Base-by-base conservation (phyloP, 352 stramenopile species). In the Globisporangium abappressorium region DNA sequence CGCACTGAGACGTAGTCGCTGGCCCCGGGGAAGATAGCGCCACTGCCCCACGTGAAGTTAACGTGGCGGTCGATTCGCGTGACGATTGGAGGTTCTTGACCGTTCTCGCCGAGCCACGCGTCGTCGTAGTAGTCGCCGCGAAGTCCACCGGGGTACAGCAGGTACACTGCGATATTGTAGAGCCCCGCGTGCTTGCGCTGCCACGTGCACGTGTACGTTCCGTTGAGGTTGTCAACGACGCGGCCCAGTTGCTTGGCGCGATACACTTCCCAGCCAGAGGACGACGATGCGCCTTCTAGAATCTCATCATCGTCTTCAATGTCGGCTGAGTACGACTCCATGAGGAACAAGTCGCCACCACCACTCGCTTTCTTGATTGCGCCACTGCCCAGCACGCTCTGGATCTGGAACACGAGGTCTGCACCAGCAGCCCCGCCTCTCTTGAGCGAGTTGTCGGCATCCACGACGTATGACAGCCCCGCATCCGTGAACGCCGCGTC, bases 1-100 rank as follows among this genome's bases (percentile, higher is more conserved):
- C 85, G 80, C 11, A 89, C 78, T 1, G 78, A 85, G 0, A 83
- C 70, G 70, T 89, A 90, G 51, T 85, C 85, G 2, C 70, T 81
- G 6, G 76, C 73, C 1, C 76, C 80, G 47, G 77, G 66, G 59
- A 91, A 88, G 2, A 84, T 47, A 15, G 81, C 53, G 0, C 82
- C 85, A 26, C 41, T 69, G 15, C 72, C 76, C 85, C 86, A 93
- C 34, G 82, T 92, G 57, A 94, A 93, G 61, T 92, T 95, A 5
- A 93, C 60, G 28, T 85, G 65, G 4, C 73, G 74, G 71, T 93
- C 87, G 46, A 92, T 81, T 2, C 86, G 83, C 8, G 74, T 76
- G 28, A 83, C 61, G 2, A 82, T 56, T 7, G 72, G 65, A 5
- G 51, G 24, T 22, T 26, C 28, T n/a, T 14, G 51, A 30, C 57